Base-by-base conservation (phyloP, 768 basidiomycete species). In the Kwoniella sp. region DNA sequence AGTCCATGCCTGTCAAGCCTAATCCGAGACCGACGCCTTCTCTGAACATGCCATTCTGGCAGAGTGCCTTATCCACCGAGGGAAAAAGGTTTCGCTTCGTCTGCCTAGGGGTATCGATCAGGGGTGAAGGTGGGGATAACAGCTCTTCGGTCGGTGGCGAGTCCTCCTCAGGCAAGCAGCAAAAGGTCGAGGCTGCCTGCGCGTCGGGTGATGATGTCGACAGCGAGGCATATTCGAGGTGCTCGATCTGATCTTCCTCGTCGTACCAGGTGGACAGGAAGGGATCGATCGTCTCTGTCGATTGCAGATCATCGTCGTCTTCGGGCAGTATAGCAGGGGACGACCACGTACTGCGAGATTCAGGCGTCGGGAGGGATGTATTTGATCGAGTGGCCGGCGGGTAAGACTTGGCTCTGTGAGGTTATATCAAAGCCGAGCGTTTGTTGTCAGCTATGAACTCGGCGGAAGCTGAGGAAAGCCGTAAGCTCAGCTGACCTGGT, bases 171-270 rank as follows among this genome's bases (percentile, higher is more conserved):
- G 8, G 13, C 17, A 2, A 29, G 20, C 30, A 22, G 22, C 45
- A n/a, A n/a, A 28, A 28, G 4, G 23, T 58, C 15, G 31, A 37
- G 31, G 11, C 20, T 3, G 41, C 8, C 5, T 47, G 25, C 23
- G 28, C 23, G 15, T 26, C 7, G 0, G 23, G 7, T 2, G 31
- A 9, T 37, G 28, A 63, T 28, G 20, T 25, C 4, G 60, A 28
- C 5, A 48, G 31, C 15, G 50, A 61, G 26, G 51, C 61, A 50
- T 63, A 63, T 55, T 63, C 61, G 15, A 63, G 53, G 31, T 63
- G 61, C 34, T 53, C 29, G 26, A 48, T 29, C 26, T 56, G 30
- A 8, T 41, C 28, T 26, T 55, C 52, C 26, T 62, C 37, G n/a
- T 26, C 37, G 8, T 30, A 63, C 61, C 54, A 55, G 2, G 28